Evolutionary conservation across 768 basidiomycete genomes (phyloP).

Genomic region (Udeniomyces megalosporus): DNA sequence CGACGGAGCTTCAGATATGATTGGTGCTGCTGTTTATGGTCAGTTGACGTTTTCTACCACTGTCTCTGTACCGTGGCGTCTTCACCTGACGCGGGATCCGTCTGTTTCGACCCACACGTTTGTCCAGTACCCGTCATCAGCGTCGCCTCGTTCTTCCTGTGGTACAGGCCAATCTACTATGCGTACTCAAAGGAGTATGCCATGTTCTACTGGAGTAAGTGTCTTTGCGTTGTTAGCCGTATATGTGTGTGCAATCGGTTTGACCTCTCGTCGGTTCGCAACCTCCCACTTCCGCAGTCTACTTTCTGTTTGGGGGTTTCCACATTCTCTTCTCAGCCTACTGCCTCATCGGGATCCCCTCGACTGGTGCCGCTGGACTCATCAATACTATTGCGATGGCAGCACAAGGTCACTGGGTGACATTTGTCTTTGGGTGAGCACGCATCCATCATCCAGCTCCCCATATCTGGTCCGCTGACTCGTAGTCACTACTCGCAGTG

Average conservation of each 20-base stretch:
- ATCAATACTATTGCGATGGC: slow-evolving; percentile 80
- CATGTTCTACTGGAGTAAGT: slow-evolving; percentile 63
- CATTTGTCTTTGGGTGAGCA: slow-evolving; percentile 43
- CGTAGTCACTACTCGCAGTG: slow-evolving; percentile 29
- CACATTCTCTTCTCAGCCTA: slow-evolving; percentile 6
- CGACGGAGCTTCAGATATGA: slow-evolving; percentile 35
- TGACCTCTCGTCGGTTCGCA: slow-evolving; percentile 19
- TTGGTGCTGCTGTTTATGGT: too few relatives aligned
- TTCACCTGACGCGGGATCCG: too few relatives aligned
- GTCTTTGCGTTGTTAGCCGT: too few relatives aligned
- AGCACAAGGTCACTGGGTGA: slow-evolving; percentile 49
- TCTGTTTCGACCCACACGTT: too few relatives aligned
- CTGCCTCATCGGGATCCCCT: slow-evolving; percentile 14
- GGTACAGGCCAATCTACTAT: slow-evolving; percentile 96
- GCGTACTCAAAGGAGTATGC: slow-evolving; percentile 86
- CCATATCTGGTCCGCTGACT: too few relatives aligned
- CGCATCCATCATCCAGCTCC: too few relatives aligned
- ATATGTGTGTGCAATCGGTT: slow-evolving; percentile 27
- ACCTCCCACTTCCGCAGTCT: background rate
- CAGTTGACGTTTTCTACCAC: too few relatives aligned
- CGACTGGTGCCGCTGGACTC: slow-evolving; percentile 82
- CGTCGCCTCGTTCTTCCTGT: slow-evolving; percentile 62
- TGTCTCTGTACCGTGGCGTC: too few relatives aligned
- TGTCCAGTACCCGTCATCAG: background rate
- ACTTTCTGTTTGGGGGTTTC: slow-evolving; percentile 4